phyloP scores from a whole-genome alignment of 1,139 yeast species.

The Kazachstania sp. region DNA sequence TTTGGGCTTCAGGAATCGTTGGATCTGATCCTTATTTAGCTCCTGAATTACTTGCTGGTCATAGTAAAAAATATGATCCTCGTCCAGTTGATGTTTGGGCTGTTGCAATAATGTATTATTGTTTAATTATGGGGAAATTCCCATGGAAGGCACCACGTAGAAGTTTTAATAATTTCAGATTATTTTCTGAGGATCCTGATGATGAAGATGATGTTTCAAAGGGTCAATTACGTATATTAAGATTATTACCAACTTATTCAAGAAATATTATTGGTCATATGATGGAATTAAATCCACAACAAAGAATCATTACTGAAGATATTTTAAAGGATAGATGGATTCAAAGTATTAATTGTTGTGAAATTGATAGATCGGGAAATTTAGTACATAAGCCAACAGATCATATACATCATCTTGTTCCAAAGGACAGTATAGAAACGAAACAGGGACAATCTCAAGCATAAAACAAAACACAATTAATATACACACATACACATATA shows the following conservation, averaged over 20 bases:
- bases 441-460: not conserved
- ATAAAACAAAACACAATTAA: not conserved
- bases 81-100: slow-evolving; percentile 73
- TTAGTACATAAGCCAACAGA: slow-evolving; percentile 16
- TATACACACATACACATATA: too few species aligned
- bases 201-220: slow-evolving; percentile 29
- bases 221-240: slow-evolving; percentile 73
- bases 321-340: slow-evolving; percentile 67
- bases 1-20: slow-evolving; percentile 47
- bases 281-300: slow-evolving; percentile 60
- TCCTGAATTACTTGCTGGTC: slow-evolving; percentile 52
- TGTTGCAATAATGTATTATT: slow-evolving; percentile 64
- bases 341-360: slow-evolving; percentile 32
- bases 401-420: slow-evolving; percentile 49
- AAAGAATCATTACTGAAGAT: slow-evolving; percentile 61
- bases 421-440: slow-evolving; percentile 40
- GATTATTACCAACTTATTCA: slow-evolving; percentile 73
- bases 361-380: slow-evolving; percentile 30
- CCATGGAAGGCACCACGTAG: slow-evolving; percentile 68
- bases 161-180: slow-evolving; percentile 45
- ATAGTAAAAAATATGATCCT: slow-evolving; percentile 47
- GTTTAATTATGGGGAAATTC: slow-evolving; percentile 62
- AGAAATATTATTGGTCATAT: slow-evolving; percentile 64
- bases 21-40: slow-evolving; percentile 79
- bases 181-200: slow-evolving; percentile 35